Conservation (phyloP, 345 rosid genomes). For the Gossypium stocksii region DNA sequence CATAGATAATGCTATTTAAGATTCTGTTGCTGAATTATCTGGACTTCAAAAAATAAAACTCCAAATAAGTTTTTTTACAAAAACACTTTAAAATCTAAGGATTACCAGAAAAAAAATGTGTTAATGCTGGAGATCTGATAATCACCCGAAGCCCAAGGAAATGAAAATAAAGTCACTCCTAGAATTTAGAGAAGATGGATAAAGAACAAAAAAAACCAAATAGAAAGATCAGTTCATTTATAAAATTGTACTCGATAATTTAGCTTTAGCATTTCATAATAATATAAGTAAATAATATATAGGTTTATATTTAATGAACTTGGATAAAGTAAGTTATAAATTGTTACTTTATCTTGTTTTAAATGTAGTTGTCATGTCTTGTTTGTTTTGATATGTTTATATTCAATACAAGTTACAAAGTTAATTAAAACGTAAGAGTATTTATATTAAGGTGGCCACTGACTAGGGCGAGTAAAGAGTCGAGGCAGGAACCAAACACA, state of each 20-base stretch:
- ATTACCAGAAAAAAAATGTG: conserved; percentile 31
- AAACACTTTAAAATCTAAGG: neutral
- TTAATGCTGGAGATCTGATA: conserved; percentile 56
- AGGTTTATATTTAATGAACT: too few species aligned
- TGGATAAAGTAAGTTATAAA: too few species aligned
- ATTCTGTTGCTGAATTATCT: conserved; percentile 26
- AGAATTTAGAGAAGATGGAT: conserved; percentile 5
- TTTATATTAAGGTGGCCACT: conserved; percentile 1
- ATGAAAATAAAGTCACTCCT: conserved; percentile 6
- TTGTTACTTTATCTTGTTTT: neutral
- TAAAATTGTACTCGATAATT: conserved; percentile 12
- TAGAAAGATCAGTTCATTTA: conserved; percentile 20
- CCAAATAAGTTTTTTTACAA: neutral
- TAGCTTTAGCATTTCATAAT: neutral
- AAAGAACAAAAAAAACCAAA: conserved; percentile 12
- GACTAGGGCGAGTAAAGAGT: conserved; percentile 29
- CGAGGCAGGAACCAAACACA: conserved; percentile 28
- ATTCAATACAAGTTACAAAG: neutral
- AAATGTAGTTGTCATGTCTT: neutral
- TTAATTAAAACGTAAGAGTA: neutral
- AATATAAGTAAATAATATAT: too few species aligned
- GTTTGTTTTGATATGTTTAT: neutral
- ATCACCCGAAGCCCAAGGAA: conserved; percentile 17
- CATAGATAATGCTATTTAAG: conserved; percentile 41
- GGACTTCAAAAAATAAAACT: neutral